Evolutionary conservation across 345 rosid species (phyloP), one percentile per base, ranked within the genome.

Genomic region (Lepidium sativum): DNA sequence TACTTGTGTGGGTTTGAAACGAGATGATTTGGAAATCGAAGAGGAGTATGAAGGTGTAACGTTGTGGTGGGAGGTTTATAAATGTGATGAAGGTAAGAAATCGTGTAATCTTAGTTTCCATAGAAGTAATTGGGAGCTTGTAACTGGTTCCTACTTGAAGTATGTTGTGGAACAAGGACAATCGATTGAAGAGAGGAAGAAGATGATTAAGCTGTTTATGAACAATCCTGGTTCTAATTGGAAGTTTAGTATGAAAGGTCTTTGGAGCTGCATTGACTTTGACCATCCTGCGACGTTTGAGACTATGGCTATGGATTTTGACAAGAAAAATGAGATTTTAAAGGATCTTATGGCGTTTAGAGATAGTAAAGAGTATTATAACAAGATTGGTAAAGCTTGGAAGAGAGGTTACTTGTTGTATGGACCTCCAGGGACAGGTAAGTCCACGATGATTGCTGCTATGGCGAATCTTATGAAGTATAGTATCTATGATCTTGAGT

Each of bases 121-220:
- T 38, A 71, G 59, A 59, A 55, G 58, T 3, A 50, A 81, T 27
- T 62, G 85, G 14, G 73, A 77, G 8, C 17, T 78, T 34, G 73
- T 86, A 17, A 65, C 62, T 8, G 78, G 74, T 3, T 50, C 73
- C 0, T 85, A 83, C 62, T 45, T 81, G 25, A 53, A 33, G 2
- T 77, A 79, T 43, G 84, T 83, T 9, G n/a, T 81, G 29, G 73
- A 73, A 60, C 72, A 81, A 63, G 83, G 82, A 3, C 79, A 68
- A 48, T 80, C 63, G 8, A 79, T 81, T 9, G 69, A 52, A 54
- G 74, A 64, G 8, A 74, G 72, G 54, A 86, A 74, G 52, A 59
- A 81, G 47, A 79, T 71, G 71, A 57, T 83, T 32, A 81, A 61
- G 79, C 70, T 86, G 29, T 78, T 58, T 61, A 80, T 82, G 14